Percentiles rank a stretch among this genome's conserved stretches.
Evolutionary conservation across 345 rosid genomes (phyloP).

Genomic region (Diplotaxis tenuifolia): DNA sequence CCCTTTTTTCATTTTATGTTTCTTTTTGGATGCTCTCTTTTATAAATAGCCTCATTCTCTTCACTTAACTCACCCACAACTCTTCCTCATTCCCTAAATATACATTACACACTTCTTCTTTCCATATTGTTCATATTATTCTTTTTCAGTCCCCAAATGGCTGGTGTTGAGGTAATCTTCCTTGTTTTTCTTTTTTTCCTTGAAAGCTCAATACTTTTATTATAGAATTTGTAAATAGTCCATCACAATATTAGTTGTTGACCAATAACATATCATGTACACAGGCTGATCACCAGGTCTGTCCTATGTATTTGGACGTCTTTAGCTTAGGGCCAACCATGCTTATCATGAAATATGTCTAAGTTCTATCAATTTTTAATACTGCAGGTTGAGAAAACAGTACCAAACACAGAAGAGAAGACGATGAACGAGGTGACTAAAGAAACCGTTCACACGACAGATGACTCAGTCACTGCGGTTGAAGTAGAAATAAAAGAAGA

Average conservation of each 20-base stretch:
- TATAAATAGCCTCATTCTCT: slow-evolving; percentile 33
- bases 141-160: slow-evolving; percentile 49
- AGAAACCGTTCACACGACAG: slow-evolving; percentile 22
- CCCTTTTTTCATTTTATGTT: neutral
- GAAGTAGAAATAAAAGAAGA: slow-evolving; percentile 49
- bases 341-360: neutral
- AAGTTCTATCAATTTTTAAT: neutral
- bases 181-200: neutral
- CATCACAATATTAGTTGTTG: neutral
- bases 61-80: slow-evolving; percentile 35
- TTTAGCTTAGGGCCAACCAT: neutral
- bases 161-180: slow-evolving; percentile 62
- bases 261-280: neutral
- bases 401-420: slow-evolving; percentile 39
- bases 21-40: neutral
- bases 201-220: neutral
- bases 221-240: neutral
- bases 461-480: slow-evolving; percentile 28
- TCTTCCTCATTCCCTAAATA: neutral
- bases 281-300: neutral
- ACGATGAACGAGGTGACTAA: slow-evolving; percentile 26
- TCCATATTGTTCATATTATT: neutral
- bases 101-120: neutral
- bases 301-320: neutral
- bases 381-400: slow-evolving; percentile 20